phyloP scores from a whole-genome alignment of 2,329 filamentous ascomycete species.

The Botrytis squamosa region DNA sequence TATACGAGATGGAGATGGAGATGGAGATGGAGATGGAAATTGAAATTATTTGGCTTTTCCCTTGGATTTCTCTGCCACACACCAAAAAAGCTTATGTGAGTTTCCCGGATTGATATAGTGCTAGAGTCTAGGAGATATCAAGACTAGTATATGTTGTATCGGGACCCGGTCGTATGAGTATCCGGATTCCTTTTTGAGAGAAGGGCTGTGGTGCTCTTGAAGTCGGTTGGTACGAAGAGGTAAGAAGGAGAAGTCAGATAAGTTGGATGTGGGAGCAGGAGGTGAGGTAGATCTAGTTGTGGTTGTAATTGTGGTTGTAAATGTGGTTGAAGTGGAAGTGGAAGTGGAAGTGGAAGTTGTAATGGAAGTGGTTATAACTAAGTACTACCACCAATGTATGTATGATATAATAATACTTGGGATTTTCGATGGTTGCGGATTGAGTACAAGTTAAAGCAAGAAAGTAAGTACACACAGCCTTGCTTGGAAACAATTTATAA shows the following conservation, averaged over 20 bases:
- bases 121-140: not conserved
- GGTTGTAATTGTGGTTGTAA: too few relatives aligned
- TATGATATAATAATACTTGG: not conserved
- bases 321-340: too few relatives aligned
- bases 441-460: not conserved
- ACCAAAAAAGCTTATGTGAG: slow-evolving; percentile 6
- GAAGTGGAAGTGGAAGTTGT: not conserved
- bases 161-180: not conserved
- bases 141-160: too few relatives aligned
- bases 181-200: not conserved
- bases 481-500: not conserved
- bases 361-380: not conserved
- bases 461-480: not conserved
- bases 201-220: not conserved
- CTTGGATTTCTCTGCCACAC: not conserved
- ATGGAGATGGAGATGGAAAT: not conserved
- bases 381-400: not conserved
- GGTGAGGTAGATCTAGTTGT: too few relatives aligned
- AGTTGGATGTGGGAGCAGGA: too few relatives aligned
- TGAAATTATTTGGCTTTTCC: not conserved
- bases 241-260: not conserved
- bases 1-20: not conserved
- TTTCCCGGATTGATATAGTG: not conserved
- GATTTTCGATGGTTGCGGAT: not conserved
- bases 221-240: not conserved